Evolutionary conservation across 768 basidiomycete genomes (phyloP).

Genomic region (Boletus reticuloceps): DNA sequence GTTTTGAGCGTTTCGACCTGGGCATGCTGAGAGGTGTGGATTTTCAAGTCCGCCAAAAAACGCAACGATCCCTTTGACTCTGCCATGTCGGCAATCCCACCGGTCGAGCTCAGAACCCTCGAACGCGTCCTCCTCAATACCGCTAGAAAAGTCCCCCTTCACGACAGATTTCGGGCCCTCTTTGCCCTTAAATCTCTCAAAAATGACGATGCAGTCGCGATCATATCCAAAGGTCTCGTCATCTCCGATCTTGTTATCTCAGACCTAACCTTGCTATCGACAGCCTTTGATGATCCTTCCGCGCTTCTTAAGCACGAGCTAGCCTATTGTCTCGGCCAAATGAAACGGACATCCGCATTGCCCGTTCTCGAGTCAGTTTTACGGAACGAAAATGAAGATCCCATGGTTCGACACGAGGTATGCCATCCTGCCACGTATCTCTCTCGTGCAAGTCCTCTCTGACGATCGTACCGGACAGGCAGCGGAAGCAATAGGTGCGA

Average conservation of each 20-base stretch:
- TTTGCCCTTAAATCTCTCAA: conserved; percentile 90
- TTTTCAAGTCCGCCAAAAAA: conserved; percentile 49
- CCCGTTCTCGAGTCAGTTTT: conserved; percentile 79
- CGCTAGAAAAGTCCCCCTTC: conserved; percentile 69
- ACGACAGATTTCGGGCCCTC: conserved; percentile 84
- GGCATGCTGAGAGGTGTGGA: conserved; percentile 56
- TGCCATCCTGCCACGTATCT: conserved; percentile 11
- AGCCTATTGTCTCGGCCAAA: conserved; percentile 95
- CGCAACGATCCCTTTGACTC: conserved; percentile 19
- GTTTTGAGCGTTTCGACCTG: conserved; percentile 82
- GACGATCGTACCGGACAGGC: conserved; percentile 50
- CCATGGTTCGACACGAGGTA: conserved; percentile 98
- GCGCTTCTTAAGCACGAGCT: conserved; percentile 95
- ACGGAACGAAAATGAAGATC: conserved; percentile 66
- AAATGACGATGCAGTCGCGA: conserved; percentile 71
- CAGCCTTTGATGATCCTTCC: conserved; percentile 84
- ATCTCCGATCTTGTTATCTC: not conserved
- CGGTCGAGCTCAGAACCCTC: conserved; percentile 62
- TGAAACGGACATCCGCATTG: conserved; percentile 69
- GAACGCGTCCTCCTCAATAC: conserved; percentile 77
- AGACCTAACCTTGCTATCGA: conserved; percentile 1
- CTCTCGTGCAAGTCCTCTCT: not conserved
- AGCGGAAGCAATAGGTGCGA: conserved; percentile 98
- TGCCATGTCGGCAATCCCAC: conserved; percentile 35
- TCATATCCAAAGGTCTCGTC: conserved; percentile 77